phyloP scores from a whole-genome alignment of 169 alveolate species.

The Babesia bigemina region DNA sequence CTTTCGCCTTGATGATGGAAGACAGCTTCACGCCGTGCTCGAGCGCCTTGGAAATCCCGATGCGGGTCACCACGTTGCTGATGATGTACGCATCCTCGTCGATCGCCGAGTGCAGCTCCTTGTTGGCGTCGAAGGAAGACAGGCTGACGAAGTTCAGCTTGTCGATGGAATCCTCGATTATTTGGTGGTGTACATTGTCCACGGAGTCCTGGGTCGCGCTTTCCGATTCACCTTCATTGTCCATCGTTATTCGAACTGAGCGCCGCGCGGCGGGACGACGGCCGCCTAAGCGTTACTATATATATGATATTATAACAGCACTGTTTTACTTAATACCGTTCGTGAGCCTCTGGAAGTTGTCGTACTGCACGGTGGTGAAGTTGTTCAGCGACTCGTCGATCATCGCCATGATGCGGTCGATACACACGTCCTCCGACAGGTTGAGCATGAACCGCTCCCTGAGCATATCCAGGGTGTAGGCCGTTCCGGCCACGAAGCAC shows the following conservation, averaged over 20 bases:
- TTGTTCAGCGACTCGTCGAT: slow-evolving; percentile 89
- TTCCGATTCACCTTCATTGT: background rate
- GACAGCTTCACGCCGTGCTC: slow-evolving; percentile 66
- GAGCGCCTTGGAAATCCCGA: slow-evolving; percentile 56
- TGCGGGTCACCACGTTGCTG: slow-evolving; percentile 51
- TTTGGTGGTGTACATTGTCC: slow-evolving; percentile 32
- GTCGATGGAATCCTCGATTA: slow-evolving; percentile 47
- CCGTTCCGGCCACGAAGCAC: slow-evolving; percentile 85
- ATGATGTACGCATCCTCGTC: slow-evolving; percentile 60
- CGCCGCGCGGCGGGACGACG: background rate
- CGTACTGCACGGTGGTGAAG: slow-evolving; percentile 94
- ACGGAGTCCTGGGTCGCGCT: background rate
- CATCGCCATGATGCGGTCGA: slow-evolving; percentile 83
- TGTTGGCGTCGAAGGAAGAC: slow-evolving; percentile 48
- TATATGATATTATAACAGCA: background rate
- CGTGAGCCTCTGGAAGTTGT: slow-evolving; percentile 92
- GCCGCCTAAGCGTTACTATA: background rate
- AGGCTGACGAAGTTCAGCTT: slow-evolving; percentile 39
- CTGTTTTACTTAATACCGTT: slow-evolving; percentile 88
- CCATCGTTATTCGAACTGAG: background rate
- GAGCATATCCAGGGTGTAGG: slow-evolving; percentile 73
- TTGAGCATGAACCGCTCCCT: slow-evolving; percentile 83
- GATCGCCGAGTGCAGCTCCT: slow-evolving; percentile 49
- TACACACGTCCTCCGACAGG: slow-evolving; percentile 83
- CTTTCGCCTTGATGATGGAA: slow-evolving; percentile 62